These are phyloP conservation scores for Fusarium sulawesiense DNA, from an alignment of 2,329 filamentous ascomycete species.

Conservation along the genomic window DNA sequence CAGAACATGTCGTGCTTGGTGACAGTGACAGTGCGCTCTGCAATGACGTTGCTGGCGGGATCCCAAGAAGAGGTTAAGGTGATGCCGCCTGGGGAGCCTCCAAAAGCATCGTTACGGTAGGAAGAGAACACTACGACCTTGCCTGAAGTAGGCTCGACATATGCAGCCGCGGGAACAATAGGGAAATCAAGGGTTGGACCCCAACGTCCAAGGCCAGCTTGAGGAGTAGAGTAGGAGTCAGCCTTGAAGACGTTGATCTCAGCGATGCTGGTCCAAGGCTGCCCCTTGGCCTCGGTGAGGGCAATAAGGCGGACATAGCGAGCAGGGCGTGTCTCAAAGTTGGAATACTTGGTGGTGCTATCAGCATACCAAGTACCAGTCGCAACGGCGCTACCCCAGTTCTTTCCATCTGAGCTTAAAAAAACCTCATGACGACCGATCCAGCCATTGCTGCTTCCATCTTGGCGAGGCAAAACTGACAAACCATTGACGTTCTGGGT, in stretches of 20 bases:
- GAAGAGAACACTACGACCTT: constrained; percentile 30
- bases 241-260: constrained; percentile 34
- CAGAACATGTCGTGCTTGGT: constrained; percentile 68
- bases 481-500: constrained; percentile 24
- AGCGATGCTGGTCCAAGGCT: constrained; percentile 32
- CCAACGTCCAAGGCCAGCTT: constrained; percentile 18
- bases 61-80: constrained; percentile 30
- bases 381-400: constrained; percentile 25
- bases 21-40: constrained; percentile 46
- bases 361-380: constrained; percentile 31
- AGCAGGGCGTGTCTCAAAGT: constrained; percentile 28
- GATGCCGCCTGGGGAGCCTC: not conserved
- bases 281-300: constrained; percentile 1
- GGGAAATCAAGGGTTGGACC: constrained; percentile 33
- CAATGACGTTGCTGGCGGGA: not conserved
- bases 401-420: constrained; percentile 23
- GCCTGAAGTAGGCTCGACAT: constrained; percentile 25
- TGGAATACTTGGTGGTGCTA: constrained; percentile 21
- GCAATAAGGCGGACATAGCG: constrained; percentile 27
- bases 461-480: constrained; percentile 29
- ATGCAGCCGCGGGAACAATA: constrained; percentile 32
- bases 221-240: not conserved
- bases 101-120: constrained; percentile 7
- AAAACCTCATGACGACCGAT: constrained; percentile 17
- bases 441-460: not conserved